Percentiles rank a stretch among this genome's conserved stretches.
Evolutionary conservation across 2,329 filamentous ascomycete species (phyloP).

Genomic region (Cadophora malorum): DNA sequence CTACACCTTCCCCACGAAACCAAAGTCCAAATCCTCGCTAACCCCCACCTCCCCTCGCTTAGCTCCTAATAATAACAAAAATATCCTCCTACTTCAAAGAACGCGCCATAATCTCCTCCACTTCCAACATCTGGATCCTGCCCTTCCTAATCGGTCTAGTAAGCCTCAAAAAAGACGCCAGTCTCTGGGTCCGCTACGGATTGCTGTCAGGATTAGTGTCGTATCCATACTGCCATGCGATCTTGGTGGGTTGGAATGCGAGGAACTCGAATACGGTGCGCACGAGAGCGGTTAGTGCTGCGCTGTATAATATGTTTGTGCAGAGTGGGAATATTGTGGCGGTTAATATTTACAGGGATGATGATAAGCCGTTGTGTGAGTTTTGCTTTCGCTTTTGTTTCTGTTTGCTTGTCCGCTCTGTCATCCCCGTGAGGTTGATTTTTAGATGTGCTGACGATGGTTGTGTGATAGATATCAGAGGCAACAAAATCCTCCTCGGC

Average conservation of each 20-base stretch:
- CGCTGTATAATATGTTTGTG: slow-evolving; percentile 64
- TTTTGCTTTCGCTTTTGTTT: background rate
- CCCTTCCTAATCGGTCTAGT: slow-evolving; percentile 46
- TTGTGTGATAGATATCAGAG: slow-evolving; percentile 52
- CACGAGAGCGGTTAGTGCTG: slow-evolving; percentile 66
- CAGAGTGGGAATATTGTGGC: slow-evolving; percentile 51
- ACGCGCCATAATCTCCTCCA: slow-evolving; percentile 18
- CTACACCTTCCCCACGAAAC: background rate
- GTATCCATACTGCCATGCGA: slow-evolving; percentile 47
- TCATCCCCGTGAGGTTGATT: background rate
- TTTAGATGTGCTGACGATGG: background rate
- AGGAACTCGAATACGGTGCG: slow-evolving; percentile 67
- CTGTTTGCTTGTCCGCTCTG: too few relatives aligned
- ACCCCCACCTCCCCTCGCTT: background rate
- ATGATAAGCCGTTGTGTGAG: slow-evolving; percentile 51
- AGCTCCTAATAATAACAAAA: slow-evolving; percentile 35
- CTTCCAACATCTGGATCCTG: slow-evolving; percentile 42
- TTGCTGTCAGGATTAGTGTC: slow-evolving; percentile 39
- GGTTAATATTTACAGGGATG: slow-evolving; percentile 49
- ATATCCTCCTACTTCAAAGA: slow-evolving; percentile 37
- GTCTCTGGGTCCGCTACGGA: slow-evolving; percentile 45
- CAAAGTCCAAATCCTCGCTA: background rate
- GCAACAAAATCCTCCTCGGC: slow-evolving; percentile 61
- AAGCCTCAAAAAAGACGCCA: slow-evolving; percentile 30
- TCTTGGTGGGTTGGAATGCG: slow-evolving; percentile 56